Evolutionary conservation across 805 yeast genomes (phyloP).

Genomic region (Metschnikowia similis): DNA sequence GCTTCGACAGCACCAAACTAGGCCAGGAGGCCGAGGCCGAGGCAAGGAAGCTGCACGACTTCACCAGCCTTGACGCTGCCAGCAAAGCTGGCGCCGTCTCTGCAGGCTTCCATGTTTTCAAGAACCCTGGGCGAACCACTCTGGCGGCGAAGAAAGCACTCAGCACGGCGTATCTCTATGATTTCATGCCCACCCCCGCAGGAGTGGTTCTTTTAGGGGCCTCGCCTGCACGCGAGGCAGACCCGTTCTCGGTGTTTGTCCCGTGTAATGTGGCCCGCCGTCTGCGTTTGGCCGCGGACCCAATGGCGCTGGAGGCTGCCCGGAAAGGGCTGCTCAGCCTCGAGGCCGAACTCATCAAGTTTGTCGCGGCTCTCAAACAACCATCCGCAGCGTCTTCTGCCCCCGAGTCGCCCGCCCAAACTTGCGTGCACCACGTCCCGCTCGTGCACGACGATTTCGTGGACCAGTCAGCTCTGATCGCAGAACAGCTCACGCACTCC

Average conservation of each 20-base stretch:
- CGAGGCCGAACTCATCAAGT: slow-evolving; percentile 16
- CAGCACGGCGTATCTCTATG: slow-evolving; percentile 37
- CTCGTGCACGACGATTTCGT: slow-evolving; percentile 26
- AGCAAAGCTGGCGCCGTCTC: not conserved
- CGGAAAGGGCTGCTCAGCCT: not conserved
- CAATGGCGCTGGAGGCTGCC: slow-evolving; percentile 5
- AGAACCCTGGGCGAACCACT: slow-evolving; percentile 30
- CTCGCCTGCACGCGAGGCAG: not conserved
- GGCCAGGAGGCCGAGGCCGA: slow-evolving; percentile 18
- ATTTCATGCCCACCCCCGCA: slow-evolving; percentile 38
- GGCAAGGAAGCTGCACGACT: slow-evolving; percentile 13
- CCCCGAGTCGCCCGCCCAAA: not conserved
- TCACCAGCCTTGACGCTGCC: slow-evolving; percentile 6
- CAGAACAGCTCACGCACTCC: slow-evolving; percentile 3
- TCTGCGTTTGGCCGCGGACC: slow-evolving; percentile 8
- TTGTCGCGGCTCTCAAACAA: slow-evolving; percentile 14
- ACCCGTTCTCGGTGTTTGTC: slow-evolving; percentile 7
- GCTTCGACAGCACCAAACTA: not conserved
- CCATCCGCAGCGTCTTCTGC: no score
- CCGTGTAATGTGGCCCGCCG: slow-evolving; percentile 8
- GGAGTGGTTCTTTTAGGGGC: slow-evolving; percentile 26
- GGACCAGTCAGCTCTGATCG: slow-evolving; percentile 19
- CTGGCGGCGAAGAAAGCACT: slow-evolving; percentile 26
- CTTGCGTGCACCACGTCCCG: slow-evolving; percentile 18
- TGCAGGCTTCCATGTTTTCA: slow-evolving; percentile 30